A percentile compares a stretch with the other conserved stretches of the same genome.
These are phyloP conservation scores for Rhodotorula sp. DNA, from an alignment of 1,284 basidiomycete genomes.

Conservation along the genomic window DNA sequence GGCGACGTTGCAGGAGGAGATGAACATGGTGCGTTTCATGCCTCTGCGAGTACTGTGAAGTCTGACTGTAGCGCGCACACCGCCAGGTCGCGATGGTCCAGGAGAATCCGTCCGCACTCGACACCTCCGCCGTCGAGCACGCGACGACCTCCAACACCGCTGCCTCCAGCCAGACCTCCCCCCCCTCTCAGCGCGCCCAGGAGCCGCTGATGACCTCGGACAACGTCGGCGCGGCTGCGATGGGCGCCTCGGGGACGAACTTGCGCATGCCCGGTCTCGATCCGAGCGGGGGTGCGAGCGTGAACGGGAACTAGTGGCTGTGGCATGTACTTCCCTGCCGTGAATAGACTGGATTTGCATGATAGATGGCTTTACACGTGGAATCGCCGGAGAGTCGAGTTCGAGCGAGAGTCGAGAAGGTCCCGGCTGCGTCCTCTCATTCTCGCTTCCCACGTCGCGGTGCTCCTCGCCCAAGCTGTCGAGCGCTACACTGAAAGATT, in stretches of 20 bases:
- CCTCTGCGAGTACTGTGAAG: too few species aligned
- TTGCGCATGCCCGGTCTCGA: conserved; percentile 11
- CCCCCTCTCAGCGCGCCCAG: not conserved
- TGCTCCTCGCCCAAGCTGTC: too few species aligned
- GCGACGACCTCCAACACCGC: not conserved
- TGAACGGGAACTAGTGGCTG: not conserved
- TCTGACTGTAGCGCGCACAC: not conserved
- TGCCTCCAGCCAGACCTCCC: not conserved
- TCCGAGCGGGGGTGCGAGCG: not conserved
- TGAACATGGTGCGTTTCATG: conserved; percentile 43
- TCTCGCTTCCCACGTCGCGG: too few species aligned
- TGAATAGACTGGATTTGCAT: too few species aligned
- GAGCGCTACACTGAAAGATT: too few species aligned
- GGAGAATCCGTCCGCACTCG: not conserved
- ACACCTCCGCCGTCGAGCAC: not conserved
- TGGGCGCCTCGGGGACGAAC: conserved; percentile 9
- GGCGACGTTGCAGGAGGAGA: conserved; percentile 79
- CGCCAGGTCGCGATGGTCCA: conserved; percentile 11
- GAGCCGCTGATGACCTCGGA: conserved; percentile 29
- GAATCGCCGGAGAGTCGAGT: too few species aligned
- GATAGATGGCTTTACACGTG: too few species aligned
- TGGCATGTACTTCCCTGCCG: not conserved
- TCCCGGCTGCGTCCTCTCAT: too few species aligned
- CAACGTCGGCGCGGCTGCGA: conserved; percentile 34
- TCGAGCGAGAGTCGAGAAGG: too few species aligned